phyloP scores from a whole-genome alignment of 202 grass and related monocot genomes.

The Setaria italica region DNA sequence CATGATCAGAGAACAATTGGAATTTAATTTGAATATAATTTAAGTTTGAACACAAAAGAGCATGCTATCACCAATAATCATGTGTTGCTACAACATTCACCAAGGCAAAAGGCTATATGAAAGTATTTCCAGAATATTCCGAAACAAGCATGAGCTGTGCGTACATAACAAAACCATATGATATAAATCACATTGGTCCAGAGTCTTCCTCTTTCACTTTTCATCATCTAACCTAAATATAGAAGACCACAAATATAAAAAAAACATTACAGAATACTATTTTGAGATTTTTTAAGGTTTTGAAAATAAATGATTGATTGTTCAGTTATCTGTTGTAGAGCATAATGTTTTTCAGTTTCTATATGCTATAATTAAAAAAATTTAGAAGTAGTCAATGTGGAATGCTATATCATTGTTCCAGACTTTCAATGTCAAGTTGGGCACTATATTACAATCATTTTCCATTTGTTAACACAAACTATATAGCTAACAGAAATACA shows the following conservation, averaged over 20 bases:
- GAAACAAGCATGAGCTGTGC: not conserved
- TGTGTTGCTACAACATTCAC: not conserved
- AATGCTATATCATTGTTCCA: not conserved
- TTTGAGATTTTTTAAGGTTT: not conserved
- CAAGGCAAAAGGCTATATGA: not conserved
- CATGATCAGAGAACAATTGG: not conserved
- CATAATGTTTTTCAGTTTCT: not conserved
- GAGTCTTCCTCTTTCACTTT: not conserved
- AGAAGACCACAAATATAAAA: not conserved
- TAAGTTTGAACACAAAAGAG: constrained; percentile 21
- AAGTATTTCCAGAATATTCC: no score
- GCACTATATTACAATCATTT: not conserved
- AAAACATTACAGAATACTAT: no score
- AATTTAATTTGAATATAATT: not conserved
- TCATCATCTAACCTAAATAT: constrained; percentile 6
- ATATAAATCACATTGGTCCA: not conserved
- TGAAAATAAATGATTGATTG: not conserved
- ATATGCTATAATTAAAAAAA: not conserved
- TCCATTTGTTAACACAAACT: constrained; percentile 2
- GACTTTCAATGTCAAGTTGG: not conserved
- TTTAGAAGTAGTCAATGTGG: not conserved
- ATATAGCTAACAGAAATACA: not conserved
- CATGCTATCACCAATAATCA: constrained; percentile 1
- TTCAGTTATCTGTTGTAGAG: not conserved
- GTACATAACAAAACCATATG: not conserved